Percentiles rank a stretch among this genome's conserved stretches.
Conservation (phyloP, 2,329 filamentous ascomycete species). For the Tolypocladium cylindrosporum region DNA sequence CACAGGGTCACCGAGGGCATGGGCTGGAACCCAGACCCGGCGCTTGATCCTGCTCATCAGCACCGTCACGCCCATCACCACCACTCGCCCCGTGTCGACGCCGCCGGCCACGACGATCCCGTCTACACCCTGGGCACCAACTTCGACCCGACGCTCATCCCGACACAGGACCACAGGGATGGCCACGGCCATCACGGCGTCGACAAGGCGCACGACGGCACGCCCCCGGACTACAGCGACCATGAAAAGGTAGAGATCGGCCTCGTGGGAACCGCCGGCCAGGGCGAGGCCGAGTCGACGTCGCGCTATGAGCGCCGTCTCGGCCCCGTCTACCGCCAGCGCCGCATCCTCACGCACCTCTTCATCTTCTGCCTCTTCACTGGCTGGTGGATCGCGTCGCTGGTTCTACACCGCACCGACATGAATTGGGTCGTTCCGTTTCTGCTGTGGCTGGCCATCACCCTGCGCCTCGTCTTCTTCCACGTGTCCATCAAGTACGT, state of each 20-base stretch:
- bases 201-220: constrained; percentile 12
- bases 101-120: constrained; percentile 27
- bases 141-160: constrained; percentile 23
- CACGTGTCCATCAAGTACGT: constrained; percentile 60
- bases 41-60: constrained; percentile 28
- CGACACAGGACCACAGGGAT: constrained; percentile 10
- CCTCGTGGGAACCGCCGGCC: constrained; percentile 18
- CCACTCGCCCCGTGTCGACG: constrained; percentile 25
- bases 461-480: constrained; percentile 63
- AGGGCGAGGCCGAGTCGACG: constrained; percentile 10
- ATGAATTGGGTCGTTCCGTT: constrained; percentile 79
- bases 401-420: constrained; percentile 62
- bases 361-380: constrained; percentile 34
- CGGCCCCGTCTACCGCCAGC: constrained; percentile 31
- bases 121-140: constrained; percentile 35
- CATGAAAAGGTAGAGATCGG: constrained; percentile 26
- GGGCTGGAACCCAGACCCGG: constrained; percentile 20
- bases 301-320: constrained; percentile 9
- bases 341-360: constrained; percentile 35
- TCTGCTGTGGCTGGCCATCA: constrained; percentile 66
- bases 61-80: constrained; percentile 33
- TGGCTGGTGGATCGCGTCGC: constrained; percentile 66
- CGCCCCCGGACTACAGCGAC: constrained; percentile 28
- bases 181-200: constrained; percentile 16
- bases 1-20: constrained; percentile 1